Conservation (phyloP, 768 basidiomycete species). For the Arthromyces matolae region DNA sequence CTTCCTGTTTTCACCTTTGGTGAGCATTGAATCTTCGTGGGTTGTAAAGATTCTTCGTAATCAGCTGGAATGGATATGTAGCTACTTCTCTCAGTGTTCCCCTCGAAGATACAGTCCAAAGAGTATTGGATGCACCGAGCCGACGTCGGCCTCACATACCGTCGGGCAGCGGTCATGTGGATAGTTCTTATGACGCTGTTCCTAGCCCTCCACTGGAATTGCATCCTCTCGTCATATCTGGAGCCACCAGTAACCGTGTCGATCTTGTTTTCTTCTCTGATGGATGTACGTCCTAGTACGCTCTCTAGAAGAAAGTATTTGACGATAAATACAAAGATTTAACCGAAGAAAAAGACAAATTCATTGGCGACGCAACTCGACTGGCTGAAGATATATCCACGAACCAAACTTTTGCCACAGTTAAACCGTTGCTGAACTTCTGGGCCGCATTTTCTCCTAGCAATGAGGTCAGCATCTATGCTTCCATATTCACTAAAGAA, state of each 20-base stretch:
- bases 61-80: no score
- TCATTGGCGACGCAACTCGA: conserved; percentile 59
- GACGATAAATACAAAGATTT: conserved; percentile 43
- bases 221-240: conserved; percentile 55
- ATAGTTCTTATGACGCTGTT: conserved; percentile 2
- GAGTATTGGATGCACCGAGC: no score
- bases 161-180: background rate
- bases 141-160: no score
- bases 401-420: conserved; percentile 75
- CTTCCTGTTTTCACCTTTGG: no score
- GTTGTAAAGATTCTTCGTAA: no score
- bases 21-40: no score
- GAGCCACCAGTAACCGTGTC: conserved; percentile 60
- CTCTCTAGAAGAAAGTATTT: background rate
- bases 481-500: background rate
- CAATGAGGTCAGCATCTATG: conserved; percentile 46
- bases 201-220: conserved; percentile 48
- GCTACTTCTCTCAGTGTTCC: no score
- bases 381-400: conserved; percentile 66
- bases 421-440: conserved; percentile 73
- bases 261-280: conserved; percentile 77
- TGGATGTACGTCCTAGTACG: conserved; percentile 52
- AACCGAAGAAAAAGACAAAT: conserved; percentile 52
- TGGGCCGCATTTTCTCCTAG: conserved; percentile 80
- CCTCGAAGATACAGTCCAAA: no score